Conservation (phyloP, 2,329 filamentous ascomycete genomes). For the Stagonosporopsis tanaceti region DNA sequence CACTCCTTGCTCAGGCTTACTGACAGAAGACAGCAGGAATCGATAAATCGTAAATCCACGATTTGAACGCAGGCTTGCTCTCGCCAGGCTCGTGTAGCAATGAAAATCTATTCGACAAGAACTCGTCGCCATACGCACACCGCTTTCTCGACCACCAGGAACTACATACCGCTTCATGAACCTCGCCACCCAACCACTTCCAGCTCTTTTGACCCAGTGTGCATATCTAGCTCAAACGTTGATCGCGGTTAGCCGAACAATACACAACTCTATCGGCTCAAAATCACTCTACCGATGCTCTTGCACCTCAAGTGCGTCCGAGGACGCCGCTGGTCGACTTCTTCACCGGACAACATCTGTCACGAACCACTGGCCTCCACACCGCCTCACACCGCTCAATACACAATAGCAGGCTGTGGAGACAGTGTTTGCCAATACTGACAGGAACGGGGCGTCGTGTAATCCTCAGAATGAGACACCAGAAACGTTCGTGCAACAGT, state of each 20-base stretch:
- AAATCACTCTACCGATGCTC: constrained; percentile 14
- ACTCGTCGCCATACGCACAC: constrained; percentile 14
- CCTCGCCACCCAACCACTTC: constrained; percentile 18
- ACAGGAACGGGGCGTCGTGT: constrained; percentile 7
- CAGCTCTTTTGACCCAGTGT: background rate
- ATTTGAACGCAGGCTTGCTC: background rate
- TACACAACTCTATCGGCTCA: background rate
- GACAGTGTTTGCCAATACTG: background rate
- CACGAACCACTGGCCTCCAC: constrained; percentile 15
- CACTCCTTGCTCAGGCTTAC: background rate
- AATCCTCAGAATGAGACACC: background rate
- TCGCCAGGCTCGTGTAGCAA: background rate
- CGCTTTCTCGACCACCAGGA: constrained; percentile 11
- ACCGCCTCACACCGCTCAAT: constrained; percentile 22
- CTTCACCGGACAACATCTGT: constrained; percentile 15
- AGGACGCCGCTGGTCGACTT: background rate
- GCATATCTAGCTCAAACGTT: constrained; percentile 7
- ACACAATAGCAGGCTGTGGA: background rate
- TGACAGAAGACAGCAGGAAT: background rate
- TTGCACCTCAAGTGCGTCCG: background rate
- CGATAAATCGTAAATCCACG: background rate
- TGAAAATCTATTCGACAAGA: constrained; percentile 8
- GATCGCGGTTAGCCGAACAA: background rate
- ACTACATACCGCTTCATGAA: constrained; percentile 17
- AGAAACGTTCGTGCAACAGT: constrained; percentile 14